phyloP scores from a whole-genome alignment of 2,329 filamentous ascomycete species.

The Pyrenochaeta sp. region DNA sequence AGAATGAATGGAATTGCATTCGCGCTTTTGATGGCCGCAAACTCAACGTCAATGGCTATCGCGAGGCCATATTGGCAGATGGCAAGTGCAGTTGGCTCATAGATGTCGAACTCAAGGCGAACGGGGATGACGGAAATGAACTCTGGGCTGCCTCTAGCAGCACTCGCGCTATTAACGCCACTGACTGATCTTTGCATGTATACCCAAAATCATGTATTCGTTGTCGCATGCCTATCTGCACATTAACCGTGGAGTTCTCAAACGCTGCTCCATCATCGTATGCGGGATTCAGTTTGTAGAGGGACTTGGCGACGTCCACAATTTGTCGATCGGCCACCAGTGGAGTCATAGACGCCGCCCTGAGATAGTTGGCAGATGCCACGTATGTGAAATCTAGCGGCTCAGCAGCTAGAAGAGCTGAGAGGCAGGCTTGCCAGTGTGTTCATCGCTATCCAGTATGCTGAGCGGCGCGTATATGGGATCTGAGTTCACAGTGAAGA shows the following conservation, averaged over 20 bases:
- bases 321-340: neutral
- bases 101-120: neutral
- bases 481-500: neutral
- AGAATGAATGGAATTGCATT: no score
- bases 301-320: neutral
- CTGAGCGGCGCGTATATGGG: neutral
- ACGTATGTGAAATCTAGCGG: neutral
- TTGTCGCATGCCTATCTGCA: neutral
- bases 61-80: neutral
- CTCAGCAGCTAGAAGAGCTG: neutral
- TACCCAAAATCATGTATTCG: neutral
- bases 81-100: neutral
- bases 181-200: neutral
- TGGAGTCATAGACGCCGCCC: neutral
- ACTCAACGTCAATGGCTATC: neutral
- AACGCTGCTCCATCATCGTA: neutral
- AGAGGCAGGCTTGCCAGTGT: neutral
- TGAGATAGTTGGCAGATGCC: neutral
- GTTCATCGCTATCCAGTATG: neutral
- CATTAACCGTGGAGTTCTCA: neutral
- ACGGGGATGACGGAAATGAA: neutral
- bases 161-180: neutral
- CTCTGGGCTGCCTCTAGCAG: neutral
- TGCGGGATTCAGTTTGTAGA: neutral
- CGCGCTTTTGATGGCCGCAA: neutral